Evolutionary conservation across 2,329 filamentous ascomycete genomes (phyloP), one percentile per base, ranked within the genome.

Genomic region (Fusarium napiforme): DNA sequence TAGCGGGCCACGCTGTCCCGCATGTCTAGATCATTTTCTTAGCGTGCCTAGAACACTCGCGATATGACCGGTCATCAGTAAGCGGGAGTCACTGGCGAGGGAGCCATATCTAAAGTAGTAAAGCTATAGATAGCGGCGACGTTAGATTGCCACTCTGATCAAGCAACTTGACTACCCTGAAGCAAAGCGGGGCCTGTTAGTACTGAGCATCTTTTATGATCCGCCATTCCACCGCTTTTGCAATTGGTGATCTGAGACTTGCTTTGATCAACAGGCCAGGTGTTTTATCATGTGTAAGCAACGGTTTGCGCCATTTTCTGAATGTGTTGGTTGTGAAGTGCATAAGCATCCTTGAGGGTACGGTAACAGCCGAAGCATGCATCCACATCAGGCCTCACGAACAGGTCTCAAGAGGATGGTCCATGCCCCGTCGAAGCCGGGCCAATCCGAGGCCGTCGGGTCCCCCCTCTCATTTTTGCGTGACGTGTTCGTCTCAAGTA

Each of bases 181-280:
- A 40, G 23, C 34, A 7, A 14, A 12, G 50, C 23, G 34, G 50
- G 50, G 23, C 23, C 16, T 55, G 34, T 40, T 18, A 39, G 34
- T 18, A n/a, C 5, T 15, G 16, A 52, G n/a, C 16, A 26, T 34
- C 11, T 26, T 18, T 19, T 15, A 2, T 6, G 2, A 14, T n/a
- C 50, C n/a, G 19, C 23, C 34, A 21, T 53, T 28, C 7, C 9
- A 12, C 23, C 34, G 2, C 4, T 5, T n/a, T 55, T 52, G 49
- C n/a, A n/a, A 18, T 7, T 18, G 23, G 19, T 40, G 50, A 40
- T 28, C 23, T 15, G 9, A 9, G 12, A n/a, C 8, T n/a, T 4
- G 19, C 4, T 5, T 18, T 5, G 19, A 14, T 21, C 36, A 10
- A 37, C 16, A 28, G 18, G 1, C 0, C 7, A 7, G 4, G 16